Percentiles rank a stretch among this genome's conserved stretches.
Conservation (phyloP, 179 eudicot species). For the Amaranthus tricolor region DNA sequence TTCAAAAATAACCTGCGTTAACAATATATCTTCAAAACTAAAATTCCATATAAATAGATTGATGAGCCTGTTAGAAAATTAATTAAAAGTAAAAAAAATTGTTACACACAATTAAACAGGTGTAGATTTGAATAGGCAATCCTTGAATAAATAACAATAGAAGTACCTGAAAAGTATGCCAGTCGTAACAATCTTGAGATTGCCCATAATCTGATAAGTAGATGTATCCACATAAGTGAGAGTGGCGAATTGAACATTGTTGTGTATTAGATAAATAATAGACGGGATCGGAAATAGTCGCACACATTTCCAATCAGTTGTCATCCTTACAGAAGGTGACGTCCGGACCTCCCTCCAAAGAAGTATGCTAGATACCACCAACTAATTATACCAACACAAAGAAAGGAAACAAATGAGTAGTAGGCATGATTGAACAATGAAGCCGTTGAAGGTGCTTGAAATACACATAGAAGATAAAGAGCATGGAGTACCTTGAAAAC, state of each 20-base stretch:
- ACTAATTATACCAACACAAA: conserved; percentile 36
- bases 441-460: conserved; percentile 4
- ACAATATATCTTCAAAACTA: conserved; percentile 6
- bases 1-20: conserved; percentile 64
- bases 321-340: conserved; percentile 75
- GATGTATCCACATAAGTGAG: conserved; percentile 90
- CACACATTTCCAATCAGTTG: conserved; percentile 82
- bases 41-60: neutral
- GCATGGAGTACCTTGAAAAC: conserved; percentile 62
- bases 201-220: conserved; percentile 92
- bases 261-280: conserved; percentile 83
- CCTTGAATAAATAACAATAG: neutral
- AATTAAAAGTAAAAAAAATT: neutral
- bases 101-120: neutral
- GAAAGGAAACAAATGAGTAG: neutral
- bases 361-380: conserved; percentile 71
- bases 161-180: conserved; percentile 80
- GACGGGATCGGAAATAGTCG: conserved; percentile 85
- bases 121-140: conserved; percentile 5
- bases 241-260: conserved; percentile 93
- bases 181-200: conserved; percentile 86
- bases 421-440: conserved; percentile 8
- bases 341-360: conserved; percentile 67
- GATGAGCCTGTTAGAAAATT: neutral
- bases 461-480: neutral